These are phyloP conservation scores for Picocystis sp. DNA, from an alignment of 163 green algal species.

Conservation along the genomic window DNA sequence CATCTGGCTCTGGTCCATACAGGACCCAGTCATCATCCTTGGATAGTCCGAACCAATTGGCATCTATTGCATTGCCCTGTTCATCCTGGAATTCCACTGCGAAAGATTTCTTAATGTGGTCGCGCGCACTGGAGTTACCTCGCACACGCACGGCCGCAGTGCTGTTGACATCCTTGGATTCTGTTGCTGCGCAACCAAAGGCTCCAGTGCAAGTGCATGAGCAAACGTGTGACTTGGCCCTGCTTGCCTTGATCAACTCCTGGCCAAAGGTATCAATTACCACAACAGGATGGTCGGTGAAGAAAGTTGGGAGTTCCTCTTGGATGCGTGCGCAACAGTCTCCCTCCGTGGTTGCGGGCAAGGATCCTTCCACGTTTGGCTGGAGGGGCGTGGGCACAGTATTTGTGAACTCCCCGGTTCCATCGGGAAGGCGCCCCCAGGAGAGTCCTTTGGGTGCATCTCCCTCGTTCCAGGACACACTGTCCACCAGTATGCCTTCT, in stretches of 20 bases:
- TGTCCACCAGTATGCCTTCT: conserved; percentile 3
- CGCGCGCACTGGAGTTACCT: neutral
- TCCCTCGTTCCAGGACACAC: neutral
- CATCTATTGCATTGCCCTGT: neutral
- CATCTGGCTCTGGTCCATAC: conserved; percentile 9
- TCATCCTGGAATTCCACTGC: neutral
- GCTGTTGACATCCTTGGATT: neutral
- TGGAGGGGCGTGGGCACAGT: conserved; percentile 1
- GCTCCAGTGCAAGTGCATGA: neutral
- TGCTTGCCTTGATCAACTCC: conserved; percentile 8
- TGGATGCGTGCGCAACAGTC: neutral
- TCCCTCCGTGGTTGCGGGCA: conserved; percentile 1
- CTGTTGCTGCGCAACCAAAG: neutral
- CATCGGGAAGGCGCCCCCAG: conserved; percentile 4
- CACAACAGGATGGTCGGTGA: neutral
- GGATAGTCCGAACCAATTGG: neutral
- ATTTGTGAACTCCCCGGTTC: conserved; percentile 1
- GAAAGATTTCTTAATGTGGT: conserved; percentile 3
- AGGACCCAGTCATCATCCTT: conserved; percentile 8
- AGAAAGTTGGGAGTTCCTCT: neutral
- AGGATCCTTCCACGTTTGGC: neutral
- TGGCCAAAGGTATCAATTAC: conserved; percentile 4
- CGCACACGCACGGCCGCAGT: conserved; percentile 1
- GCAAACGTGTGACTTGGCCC: neutral
- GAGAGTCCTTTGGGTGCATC: conserved; percentile 5